phyloP scores from a whole-genome alignment of 2,329 filamentous ascomycete species.

The Phyllosticta citrichinensis region DNA sequence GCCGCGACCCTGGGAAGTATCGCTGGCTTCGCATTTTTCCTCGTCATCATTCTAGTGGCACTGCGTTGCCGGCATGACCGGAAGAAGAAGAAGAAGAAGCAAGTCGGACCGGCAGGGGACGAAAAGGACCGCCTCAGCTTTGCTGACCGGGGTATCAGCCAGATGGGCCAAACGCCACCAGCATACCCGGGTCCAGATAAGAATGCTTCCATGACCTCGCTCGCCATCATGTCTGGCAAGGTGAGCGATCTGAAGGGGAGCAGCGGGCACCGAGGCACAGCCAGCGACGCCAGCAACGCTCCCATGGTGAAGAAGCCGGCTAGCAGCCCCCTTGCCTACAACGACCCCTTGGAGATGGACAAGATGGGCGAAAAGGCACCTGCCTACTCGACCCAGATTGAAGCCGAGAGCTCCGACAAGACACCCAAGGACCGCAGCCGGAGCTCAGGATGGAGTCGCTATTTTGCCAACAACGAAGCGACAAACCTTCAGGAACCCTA shows the following conservation, averaged over 20 bases:
- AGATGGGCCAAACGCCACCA: conserved; percentile 16
- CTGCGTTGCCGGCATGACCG: conserved; percentile 52
- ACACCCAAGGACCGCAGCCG: conserved; percentile 19
- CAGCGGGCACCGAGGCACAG: conserved; percentile 31
- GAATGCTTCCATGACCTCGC: conserved; percentile 29
- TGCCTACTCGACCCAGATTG: conserved; percentile 14
- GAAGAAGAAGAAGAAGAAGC: conserved; percentile 45
- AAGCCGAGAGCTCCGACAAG: conserved; percentile 16
- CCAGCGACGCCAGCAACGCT: conserved; percentile 50
- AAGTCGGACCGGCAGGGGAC: conserved; percentile 47
- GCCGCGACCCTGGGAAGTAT: conserved; percentile 78
- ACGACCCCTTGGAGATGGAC: conserved; percentile 35
- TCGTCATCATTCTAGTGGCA: conserved; percentile 63
- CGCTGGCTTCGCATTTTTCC: conserved; percentile 58
- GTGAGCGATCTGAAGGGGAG: conserved; percentile 28
- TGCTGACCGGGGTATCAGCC: conserved; percentile 34
- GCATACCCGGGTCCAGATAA: conserved; percentile 16
- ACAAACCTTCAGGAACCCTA: conserved; percentile 48
- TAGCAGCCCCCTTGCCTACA: conserved; percentile 26
- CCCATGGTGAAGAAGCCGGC: conserved; percentile 46
- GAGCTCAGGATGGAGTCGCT: conserved; percentile 68
- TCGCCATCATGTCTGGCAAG: conserved; percentile 46
- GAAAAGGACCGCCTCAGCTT: conserved; percentile 40
- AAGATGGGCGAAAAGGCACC: conserved; percentile 32
- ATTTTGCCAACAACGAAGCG: conserved; percentile 65